A percentile compares a stretch with the other conserved stretches of the same genome.
phyloP scores from a whole-genome alignment of 192 early-diverging fungal genomes.

The Entomortierella lignicola region DNA sequence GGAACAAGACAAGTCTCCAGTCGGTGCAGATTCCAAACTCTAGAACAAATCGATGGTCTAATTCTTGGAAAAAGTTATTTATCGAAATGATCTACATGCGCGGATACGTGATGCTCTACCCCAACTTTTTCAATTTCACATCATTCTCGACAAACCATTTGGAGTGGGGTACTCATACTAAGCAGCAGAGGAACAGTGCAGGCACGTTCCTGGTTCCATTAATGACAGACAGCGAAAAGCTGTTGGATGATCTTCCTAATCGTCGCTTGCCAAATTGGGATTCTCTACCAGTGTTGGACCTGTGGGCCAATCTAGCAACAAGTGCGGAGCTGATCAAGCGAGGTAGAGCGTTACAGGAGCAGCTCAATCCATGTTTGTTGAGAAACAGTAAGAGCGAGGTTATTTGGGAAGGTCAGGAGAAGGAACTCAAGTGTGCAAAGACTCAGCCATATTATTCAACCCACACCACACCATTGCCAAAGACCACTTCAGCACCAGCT shows the following conservation, averaged over 20 bases:
- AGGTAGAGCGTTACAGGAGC: slow-evolving; percentile 53
- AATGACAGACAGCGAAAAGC: slow-evolving; percentile 61
- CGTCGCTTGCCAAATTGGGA: slow-evolving; percentile 58
- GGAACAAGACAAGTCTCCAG: slow-evolving; percentile 51
- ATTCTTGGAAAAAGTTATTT: slow-evolving; percentile 71
- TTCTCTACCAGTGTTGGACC: slow-evolving; percentile 62
- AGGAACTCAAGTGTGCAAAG: slow-evolving; percentile 51
- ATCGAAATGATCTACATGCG: slow-evolving; percentile 72
- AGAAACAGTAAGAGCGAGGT: slow-evolving; percentile 49
- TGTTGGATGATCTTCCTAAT: slow-evolving; percentile 61
- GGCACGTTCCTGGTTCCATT: slow-evolving; percentile 65
- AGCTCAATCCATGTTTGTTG: slow-evolving; percentile 46
- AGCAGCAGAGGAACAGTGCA: slow-evolving; percentile 59
- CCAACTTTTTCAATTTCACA: slow-evolving; percentile 67
- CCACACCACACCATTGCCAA: slow-evolving; percentile 44
- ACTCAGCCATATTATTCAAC: slow-evolving; percentile 49
- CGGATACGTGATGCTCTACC: slow-evolving; percentile 72
- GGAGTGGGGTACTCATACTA: slow-evolving; percentile 69
- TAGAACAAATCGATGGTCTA: slow-evolving; percentile 68
- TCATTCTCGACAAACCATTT: slow-evolving; percentile 73
- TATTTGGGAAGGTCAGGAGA: slow-evolving; percentile 53
- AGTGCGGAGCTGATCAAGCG: slow-evolving; percentile 55
- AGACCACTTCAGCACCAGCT: slow-evolving; percentile 30
- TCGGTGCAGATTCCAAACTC: slow-evolving; percentile 64
- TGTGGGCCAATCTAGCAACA: slow-evolving; percentile 65